These are phyloP conservation scores for Solanum gandarillasii DNA, from an alignment of 257 asterid species.

Conservation along the genomic window DNA sequence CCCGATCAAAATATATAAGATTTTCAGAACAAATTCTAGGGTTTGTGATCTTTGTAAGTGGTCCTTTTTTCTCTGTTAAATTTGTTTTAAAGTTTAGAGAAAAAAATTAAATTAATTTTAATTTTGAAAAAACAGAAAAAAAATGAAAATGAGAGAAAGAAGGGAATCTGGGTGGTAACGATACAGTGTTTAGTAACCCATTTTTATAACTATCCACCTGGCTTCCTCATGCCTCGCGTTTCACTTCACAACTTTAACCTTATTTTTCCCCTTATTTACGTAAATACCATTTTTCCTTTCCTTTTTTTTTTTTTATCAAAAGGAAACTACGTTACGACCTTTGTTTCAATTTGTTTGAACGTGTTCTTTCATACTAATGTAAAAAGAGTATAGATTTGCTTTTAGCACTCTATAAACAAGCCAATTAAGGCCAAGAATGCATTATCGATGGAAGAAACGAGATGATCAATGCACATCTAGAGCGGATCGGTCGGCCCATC, in stretches of 20 bases:
- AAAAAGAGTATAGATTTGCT: no score
- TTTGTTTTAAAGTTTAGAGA: background rate
- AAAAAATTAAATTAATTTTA: background rate
- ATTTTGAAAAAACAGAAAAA: slow-evolving; percentile 9
- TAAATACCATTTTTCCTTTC: background rate
- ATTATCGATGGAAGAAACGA: background rate
- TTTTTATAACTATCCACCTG: slow-evolving; percentile 25
- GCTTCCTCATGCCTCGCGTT: slow-evolving; percentile 6
- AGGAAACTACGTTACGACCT: no score
- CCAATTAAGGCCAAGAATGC: background rate
- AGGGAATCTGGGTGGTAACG: slow-evolving; percentile 32
- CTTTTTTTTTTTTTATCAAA: no score
- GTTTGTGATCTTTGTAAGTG: slow-evolving; percentile 31
- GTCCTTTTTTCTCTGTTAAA: background rate
- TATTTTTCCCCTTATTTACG: background rate
- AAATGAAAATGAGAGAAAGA: background rate
- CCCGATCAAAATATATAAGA: slow-evolving; percentile 14
- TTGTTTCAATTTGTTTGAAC: no score
- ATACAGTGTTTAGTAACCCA: slow-evolving; percentile 18
- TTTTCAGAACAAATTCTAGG: slow-evolving; percentile 17
- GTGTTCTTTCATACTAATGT: background rate
- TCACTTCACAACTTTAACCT: background rate
- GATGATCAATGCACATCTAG: background rate
- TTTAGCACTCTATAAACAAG: background rate
- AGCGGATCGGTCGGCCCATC: no score